Evolutionary conservation across 2,329 filamentous ascomycete genomes (phyloP), one percentile per base, ranked within the genome.

Genomic region (Myriosclerotinia scirpicola): DNA sequence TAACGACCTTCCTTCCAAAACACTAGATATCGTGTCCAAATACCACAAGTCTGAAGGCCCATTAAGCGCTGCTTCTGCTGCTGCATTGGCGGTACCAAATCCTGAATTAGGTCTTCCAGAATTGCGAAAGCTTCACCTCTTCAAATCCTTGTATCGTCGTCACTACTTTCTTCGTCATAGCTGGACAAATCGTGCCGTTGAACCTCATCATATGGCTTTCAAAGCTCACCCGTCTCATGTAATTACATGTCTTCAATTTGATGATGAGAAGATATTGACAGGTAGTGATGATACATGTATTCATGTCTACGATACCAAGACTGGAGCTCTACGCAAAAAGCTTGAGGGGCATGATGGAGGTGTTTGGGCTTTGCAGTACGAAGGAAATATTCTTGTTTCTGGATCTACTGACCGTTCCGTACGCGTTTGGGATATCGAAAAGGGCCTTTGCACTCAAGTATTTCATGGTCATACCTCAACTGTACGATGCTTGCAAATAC

Each of bases 341-440:
- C 86, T 99, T 2, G 90, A 93, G 74, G 95, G 95, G 2, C 95
- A 99, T 73, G 95, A 99, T 78, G 95, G 95, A 44, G 95, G 95
- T 55, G 95, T 99, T 1, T 99, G 95, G 95, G 95, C 95, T 40
- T 80, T 99, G 64, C 93, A 98, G 77, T 99, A 98, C 76, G 90
- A 97, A 76, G 94, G 93, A 61, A 97, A 98, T 76, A 92, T 91
- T 20, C 81, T 99, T 26, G 95, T 99, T 2, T 99, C 95, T 20
- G 95, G 95, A 2, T 97, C 93, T 8, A 99, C 95, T 0, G 95
- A 99, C 78, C 85, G 95, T 56, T 96, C 95, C 14, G 95, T 99
- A n/a, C 88, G 95, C n/a, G 94, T 99, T 0, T 99, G 95, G 95
- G 94, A 99, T 76, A 97, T 99, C 70, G 92, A 96, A 75, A 90